These are phyloP conservation scores for Naumovozyma dairenensis DNA, from an alignment of 805 yeast genomes.

Conservation along the genomic window DNA sequence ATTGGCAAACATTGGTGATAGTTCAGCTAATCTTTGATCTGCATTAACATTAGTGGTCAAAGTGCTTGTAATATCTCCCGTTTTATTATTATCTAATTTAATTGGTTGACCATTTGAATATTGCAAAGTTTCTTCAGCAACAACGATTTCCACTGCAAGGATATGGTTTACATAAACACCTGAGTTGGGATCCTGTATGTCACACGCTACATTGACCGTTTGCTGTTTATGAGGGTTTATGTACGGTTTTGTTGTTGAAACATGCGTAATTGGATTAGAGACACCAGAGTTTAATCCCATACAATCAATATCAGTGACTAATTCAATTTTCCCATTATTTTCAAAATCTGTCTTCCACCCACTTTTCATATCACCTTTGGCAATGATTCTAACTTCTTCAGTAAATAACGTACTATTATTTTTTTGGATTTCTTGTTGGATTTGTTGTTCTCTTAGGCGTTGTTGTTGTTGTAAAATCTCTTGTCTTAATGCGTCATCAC, in stretches of 20 bases:
- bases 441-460: slow-evolving; percentile 22
- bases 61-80: not conserved
- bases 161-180: slow-evolving; percentile 74
- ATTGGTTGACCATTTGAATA: slow-evolving; percentile 27
- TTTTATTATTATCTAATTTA: slow-evolving; percentile 5
- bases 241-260: slow-evolving; percentile 31
- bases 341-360: slow-evolving; percentile 96
- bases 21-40: slow-evolving; percentile 35
- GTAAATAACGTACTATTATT: slow-evolving; percentile 41
- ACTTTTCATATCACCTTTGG: slow-evolving; percentile 69
- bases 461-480: slow-evolving; percentile 26
- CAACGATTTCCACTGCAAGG: slow-evolving; percentile 77
- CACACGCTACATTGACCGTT: slow-evolving; percentile 54
- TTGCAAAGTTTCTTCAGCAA: slow-evolving; percentile 77
- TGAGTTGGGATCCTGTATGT: slow-evolving; percentile 67
- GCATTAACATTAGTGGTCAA: slow-evolving; percentile 9
- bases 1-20: slow-evolving; percentile 36
- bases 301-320: slow-evolving; percentile 62
- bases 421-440: slow-evolving; percentile 25
- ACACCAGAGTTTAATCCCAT: slow-evolving; percentile 48
- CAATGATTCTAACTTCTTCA: slow-evolving; percentile 66
- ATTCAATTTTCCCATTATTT: slow-evolving; percentile 67
- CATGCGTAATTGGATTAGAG: slow-evolving; percentile 35
- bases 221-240: slow-evolving; percentile 19
- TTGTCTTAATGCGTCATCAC: slow-evolving; percentile 30